Base-by-base conservation (phyloP, 176 grass and related monocot genomes). In the Bromus sterilis region DNA sequence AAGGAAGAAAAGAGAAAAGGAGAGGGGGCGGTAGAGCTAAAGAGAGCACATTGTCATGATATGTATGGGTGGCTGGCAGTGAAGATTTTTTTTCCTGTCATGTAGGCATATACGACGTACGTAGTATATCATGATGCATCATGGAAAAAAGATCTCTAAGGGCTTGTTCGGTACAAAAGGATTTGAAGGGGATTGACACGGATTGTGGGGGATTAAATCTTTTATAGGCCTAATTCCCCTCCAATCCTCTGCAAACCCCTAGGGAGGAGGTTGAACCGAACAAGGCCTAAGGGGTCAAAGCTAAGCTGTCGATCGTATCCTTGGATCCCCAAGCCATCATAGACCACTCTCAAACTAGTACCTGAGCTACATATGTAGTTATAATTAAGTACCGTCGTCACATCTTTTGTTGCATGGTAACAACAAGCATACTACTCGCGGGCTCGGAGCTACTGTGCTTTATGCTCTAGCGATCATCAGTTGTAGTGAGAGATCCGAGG, bases 291-390 rank as follows among this genome's bases (percentile, higher is more conserved):
- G 23, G 63, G 29, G 39, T 74, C 69, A 64, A 49, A 64, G 56
- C 13, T 46, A 63, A 63, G 69, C 28, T 46, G 62, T 63, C 48
- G 48, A 53, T 53, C 60, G 59, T 66, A 84, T 84, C 80, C 90
- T 84, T 79, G 87, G 90, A 92, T 92, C 87, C 87, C 80, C 76
- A 62, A 78, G 25, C 51, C 75, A 80, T 74, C 76, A 86, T 71
- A 55, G 42, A 60, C 25, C 40, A 79, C 58, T 78, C 58, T 24
- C 66, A n/a, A 30, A 31, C 43, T 66, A 66, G 57, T 75, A 83
- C 70, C 75, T 83, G 69, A 51, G n/a, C 41, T 40, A 81, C 34
- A 71, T 71, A 39, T 41, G 71, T 65, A 83, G 81, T n/a, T 39
- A 6, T 25, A 73, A 31, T 73, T 73, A 75, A 37, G 28, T 73